phyloP scores from a whole-genome alignment of 257 asterid species.

The Avicennia marina region DNA sequence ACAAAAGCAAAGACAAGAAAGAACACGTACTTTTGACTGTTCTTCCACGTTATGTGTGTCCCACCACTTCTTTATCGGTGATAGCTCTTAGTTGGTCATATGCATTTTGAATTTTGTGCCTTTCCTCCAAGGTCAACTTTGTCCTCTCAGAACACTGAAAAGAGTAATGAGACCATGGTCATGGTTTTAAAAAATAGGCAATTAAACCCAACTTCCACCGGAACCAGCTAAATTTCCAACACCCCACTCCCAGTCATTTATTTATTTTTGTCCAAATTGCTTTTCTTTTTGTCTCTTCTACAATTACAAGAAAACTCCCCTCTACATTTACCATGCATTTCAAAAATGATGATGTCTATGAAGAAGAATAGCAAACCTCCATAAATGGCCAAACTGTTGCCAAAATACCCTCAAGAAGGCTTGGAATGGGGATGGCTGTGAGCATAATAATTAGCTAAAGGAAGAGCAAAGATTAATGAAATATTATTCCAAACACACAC shows the following conservation, averaged over 20 bases:
- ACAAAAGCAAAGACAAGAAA: not conserved
- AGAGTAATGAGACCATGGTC: conserved; percentile 6
- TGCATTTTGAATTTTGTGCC: conserved; percentile 45
- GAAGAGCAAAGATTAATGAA: not conserved
- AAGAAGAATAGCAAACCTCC: no score
- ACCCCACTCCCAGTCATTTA: no score
- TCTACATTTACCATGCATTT: no score
- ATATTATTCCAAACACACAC: not conserved
- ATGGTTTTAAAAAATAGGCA: not conserved
- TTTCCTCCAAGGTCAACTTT: conserved; percentile 51
- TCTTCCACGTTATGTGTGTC: conserved; percentile 18
- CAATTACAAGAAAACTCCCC: no score
- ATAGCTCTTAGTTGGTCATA: conserved; percentile 36
- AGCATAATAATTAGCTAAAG: no score
- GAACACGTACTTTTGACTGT: not conserved
- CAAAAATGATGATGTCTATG: no score
- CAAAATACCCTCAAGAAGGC: not conserved
- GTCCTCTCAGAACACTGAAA: conserved; percentile 46
- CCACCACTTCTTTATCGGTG: conserved; percentile 12
- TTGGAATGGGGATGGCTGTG: no score
- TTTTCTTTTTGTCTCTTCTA: no score
- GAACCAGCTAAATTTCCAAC: not conserved
- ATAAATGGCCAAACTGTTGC: no score
- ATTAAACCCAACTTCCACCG: not conserved
- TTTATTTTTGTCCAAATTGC: no score